phyloP scores from a whole-genome alignment of 2,329 filamentous ascomycete genomes.

The Fusarium sp. region DNA sequence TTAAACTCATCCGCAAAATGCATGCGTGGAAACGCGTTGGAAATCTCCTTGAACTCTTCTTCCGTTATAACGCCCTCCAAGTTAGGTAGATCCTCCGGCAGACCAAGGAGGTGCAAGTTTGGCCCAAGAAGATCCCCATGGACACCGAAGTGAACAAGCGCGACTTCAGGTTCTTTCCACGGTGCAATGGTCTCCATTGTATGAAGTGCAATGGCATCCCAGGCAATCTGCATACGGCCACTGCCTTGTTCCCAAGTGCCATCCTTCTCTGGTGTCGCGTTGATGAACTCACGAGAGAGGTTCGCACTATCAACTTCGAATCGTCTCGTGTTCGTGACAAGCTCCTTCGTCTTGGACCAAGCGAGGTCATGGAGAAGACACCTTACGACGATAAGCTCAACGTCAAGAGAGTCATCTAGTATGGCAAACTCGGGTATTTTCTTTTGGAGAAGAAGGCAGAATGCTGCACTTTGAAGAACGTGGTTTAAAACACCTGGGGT shows the following conservation, averaged over 20 bases:
- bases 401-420: not conserved
- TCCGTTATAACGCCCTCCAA: not conserved
- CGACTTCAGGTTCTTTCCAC: not conserved
- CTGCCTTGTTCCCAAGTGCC: rapidly evolving
- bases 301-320: not conserved
- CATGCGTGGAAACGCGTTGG: not conserved
- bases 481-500: not conserved
- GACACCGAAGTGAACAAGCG: not conserved
- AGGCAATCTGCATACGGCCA: not conserved
- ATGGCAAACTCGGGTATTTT: not conserved
- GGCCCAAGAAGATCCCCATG: not conserved
- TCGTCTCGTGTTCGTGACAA: not conserved
- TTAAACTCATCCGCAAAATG: not conserved
- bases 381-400: not conserved
- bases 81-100: rapidly evolving
- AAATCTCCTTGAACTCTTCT: not conserved
- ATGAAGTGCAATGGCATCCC: not conserved
- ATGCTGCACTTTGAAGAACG: not conserved
- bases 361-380: not conserved
- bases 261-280: rapidly evolving
- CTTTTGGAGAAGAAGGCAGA: not conserved
- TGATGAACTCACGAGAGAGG: not conserved
- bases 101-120: not conserved
- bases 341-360: not conserved
- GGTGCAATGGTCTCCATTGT: not conserved